Conservation (phyloP, 768 basidiomycete genomes). For the Boletus eberwhitei region DNA sequence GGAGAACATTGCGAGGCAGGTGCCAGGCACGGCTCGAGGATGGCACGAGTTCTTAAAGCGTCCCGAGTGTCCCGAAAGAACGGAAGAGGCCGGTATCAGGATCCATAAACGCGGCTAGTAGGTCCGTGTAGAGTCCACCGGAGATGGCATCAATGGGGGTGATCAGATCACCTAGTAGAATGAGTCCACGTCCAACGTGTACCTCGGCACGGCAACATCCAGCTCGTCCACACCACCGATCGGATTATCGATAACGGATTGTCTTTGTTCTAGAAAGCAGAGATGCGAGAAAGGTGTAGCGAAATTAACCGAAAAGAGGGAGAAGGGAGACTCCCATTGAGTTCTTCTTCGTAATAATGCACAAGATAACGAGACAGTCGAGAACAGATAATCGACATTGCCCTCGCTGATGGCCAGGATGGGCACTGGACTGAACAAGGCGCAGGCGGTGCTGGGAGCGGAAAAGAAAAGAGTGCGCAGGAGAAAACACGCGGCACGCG, state of each 20-base stretch:
- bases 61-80: background rate
- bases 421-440: background rate
- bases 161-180: constrained; percentile 2
- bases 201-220: background rate
- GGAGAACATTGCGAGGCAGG: background rate
- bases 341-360: constrained; percentile 8
- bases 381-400: background rate
- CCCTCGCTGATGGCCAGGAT: background rate
- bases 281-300: background rate
- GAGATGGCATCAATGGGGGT: background rate
- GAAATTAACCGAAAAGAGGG: constrained; percentile 2
- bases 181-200: constrained; percentile 1
- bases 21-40: constrained; percentile 13
- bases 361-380: background rate
- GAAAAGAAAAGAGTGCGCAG: background rate
- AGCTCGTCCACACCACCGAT: constrained; percentile 2
- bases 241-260: constrained; percentile 16
- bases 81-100: background rate
- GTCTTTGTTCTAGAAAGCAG: constrained; percentile 7
- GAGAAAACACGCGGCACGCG: constrained; percentile 22
- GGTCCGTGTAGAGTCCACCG: background rate
- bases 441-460: background rate
- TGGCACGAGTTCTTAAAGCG: background rate
- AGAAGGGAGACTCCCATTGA: background rate
- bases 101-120: background rate